phyloP scores from a whole-genome alignment of 2,329 filamentous ascomycete genomes.

The Aureobasidium sp. region DNA sequence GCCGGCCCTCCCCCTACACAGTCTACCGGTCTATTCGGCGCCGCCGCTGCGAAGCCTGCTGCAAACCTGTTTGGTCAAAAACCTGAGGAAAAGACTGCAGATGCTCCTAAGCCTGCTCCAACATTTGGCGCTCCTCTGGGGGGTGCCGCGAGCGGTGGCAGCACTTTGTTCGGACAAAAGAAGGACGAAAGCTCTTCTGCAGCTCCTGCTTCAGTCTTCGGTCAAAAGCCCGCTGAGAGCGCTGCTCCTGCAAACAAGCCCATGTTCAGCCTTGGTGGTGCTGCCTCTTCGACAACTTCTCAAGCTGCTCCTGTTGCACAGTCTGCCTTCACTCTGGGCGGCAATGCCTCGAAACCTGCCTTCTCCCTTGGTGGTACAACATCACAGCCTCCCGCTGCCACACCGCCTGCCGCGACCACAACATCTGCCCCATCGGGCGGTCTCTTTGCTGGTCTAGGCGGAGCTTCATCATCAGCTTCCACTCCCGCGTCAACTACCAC shows the following conservation, averaged over 20 bases:
- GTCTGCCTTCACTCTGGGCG: slow-evolving; percentile 4
- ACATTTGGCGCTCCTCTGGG: background rate
- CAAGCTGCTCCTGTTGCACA: background rate
- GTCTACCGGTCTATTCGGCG: slow-evolving; percentile 18
- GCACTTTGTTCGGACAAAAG: slow-evolving; percentile 1
- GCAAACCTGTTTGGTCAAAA: slow-evolving; percentile 20
- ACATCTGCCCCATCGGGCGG: slow-evolving; percentile 19
- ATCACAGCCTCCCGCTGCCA: slow-evolving; percentile 2
- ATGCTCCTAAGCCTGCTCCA: slow-evolving; percentile 18
- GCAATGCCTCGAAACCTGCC: slow-evolving; percentile 27
- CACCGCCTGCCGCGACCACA: slow-evolving; percentile 5
- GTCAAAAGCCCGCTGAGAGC: slow-evolving; percentile 9
- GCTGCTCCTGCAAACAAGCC: slow-evolving; percentile 6
- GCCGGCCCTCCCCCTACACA: slow-evolving; percentile 25
- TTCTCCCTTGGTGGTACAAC: slow-evolving; percentile 15
- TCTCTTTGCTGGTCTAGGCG: slow-evolving; percentile 7
- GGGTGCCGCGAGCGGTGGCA: background rate
- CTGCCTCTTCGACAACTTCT: background rate
- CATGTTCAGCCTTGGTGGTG: slow-evolving; percentile 8
- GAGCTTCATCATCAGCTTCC: background rate
- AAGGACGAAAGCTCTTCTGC: background rate
- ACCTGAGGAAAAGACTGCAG: slow-evolving; percentile 16
- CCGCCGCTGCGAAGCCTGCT: background rate
- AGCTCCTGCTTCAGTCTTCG: slow-evolving; percentile 16
- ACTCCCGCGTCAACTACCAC: slow-evolving; percentile 5